These are phyloP conservation scores for Talaromyces pinophilus DNA, from an alignment of 2,329 filamentous ascomycete species.

Conservation along the genomic window DNA sequence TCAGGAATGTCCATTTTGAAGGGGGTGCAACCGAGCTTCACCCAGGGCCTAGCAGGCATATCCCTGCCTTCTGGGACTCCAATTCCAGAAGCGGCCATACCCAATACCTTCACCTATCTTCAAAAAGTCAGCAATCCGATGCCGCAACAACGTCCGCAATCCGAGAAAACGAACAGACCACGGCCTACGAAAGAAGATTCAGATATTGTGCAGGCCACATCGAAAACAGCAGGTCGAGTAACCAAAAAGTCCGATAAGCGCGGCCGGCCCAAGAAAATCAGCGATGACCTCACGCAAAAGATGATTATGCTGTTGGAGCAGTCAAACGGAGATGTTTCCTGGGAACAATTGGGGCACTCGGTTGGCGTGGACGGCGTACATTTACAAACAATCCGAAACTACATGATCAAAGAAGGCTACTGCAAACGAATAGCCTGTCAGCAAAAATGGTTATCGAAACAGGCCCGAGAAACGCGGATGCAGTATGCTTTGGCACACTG, in stretches of 20 bases:
- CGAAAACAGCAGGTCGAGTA: slow-evolving; percentile 14
- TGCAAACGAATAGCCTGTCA: slow-evolving; percentile 26
- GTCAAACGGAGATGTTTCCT: slow-evolving; percentile 21
- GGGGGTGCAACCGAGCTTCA: slow-evolving; percentile 15
- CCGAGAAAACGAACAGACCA: slow-evolving; percentile 12
- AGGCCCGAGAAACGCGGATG: slow-evolving; percentile 22
- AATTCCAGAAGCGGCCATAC: slow-evolving; percentile 13
- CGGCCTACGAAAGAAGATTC: slow-evolving; percentile 15
- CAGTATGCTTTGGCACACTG: slow-evolving; percentile 23
- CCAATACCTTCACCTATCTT: slow-evolving; percentile 20
- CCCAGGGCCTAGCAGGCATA: slow-evolving; percentile 14
- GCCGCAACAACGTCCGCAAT: slow-evolving; percentile 17
- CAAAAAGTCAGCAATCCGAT: slow-evolving; percentile 16
- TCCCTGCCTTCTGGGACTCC: slow-evolving; percentile 1
- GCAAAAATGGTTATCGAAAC: slow-evolving; percentile 24
- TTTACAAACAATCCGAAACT: slow-evolving; percentile 25
- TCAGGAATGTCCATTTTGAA: slow-evolving; percentile 19
- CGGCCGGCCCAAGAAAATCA: slow-evolving; percentile 25
- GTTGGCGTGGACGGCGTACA: slow-evolving; percentile 25
- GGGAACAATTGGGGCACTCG: slow-evolving; percentile 24
- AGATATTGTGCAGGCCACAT: not conserved
- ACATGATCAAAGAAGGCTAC: slow-evolving; percentile 26
- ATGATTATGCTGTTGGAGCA: slow-evolving; percentile 24
- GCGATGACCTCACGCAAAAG: slow-evolving; percentile 25
- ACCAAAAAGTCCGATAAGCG: slow-evolving; percentile 23